Base-by-base conservation (phyloP, 495 filamentous ascomycete species). In the Podospora pseudoanserina region DNA sequence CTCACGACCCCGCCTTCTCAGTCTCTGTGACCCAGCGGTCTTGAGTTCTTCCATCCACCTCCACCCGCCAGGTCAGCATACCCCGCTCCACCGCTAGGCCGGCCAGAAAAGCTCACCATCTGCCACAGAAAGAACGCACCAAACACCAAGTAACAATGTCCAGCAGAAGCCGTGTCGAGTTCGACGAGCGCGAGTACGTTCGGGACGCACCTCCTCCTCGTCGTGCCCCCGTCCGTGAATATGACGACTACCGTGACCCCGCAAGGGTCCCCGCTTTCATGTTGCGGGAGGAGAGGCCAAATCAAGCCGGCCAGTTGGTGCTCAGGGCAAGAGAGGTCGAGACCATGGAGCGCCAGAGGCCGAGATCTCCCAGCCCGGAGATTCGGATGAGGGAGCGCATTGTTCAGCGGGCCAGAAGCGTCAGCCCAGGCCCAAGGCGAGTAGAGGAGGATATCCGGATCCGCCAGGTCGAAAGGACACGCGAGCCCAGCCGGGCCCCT, bases 251-350 rank as follows among this genome's bases (percentile, higher is more conserved):
- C 62, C 73, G 74, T 26, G 77, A 76, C 54, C 69, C 28, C n/a
- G 28, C 27, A 13, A 63, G 80, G 16, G 73, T 79, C 55, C 82
- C 81, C 23, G 74, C 76, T 60, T 83, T 82, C 68, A 70, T 83
- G 64, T 79, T 77, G 56, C 75, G 76, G 18, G 79, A 81, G 54
- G 72, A 67, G 30, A 76, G 77, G 64, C 79, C 76, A 20, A 58
- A 75, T 32, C 78, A 81, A 49, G 68, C 77, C 23, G 80, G 80
- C 44, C 71, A 76, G 63, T 34, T 84, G 66, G 81, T 84, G 23
- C 79, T 84, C 58, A 76, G 81, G 34, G 74, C 77, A 65, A 77
- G 80, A 55, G 81, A 84, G 65, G 72, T 80, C 39, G 82, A 84
- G 72, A 80, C 78, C 0, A 61, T 81, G 32, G 81, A 82, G 69